Evolutionary conservation across 1,284 basidiomycete genomes (phyloP).

Genomic region (Sporisorium iseilematis-ciliati): DNA sequence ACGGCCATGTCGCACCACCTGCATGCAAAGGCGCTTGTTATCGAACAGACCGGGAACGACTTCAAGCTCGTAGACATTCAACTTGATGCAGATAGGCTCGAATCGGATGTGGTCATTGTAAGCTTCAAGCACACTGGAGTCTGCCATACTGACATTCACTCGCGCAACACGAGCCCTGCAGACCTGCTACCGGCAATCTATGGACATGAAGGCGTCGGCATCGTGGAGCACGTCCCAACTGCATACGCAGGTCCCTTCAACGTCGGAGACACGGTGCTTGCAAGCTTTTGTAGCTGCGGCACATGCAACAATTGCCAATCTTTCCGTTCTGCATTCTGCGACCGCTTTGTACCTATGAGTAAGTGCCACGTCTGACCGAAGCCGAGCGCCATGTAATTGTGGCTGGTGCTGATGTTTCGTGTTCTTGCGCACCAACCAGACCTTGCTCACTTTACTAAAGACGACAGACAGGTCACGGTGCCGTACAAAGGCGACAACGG

Average conservation of each 20-base stretch:
- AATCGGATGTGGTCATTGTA: slow-evolving; percentile 24
- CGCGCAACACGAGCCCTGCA: slow-evolving; percentile 6
- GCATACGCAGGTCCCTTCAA: slow-evolving; percentile 17
- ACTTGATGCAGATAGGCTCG: slow-evolving; percentile 22
- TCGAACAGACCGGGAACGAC: slow-evolving; percentile 14
- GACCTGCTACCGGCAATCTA: slow-evolving; percentile 23
- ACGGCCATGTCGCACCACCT: too few relatives aligned
- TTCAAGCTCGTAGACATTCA: slow-evolving; percentile 31
- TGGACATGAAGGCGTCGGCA: slow-evolving; percentile 33
- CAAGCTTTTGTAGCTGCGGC: slow-evolving; percentile 42
- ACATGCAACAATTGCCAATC: slow-evolving; percentile 32
- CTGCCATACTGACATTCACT: slow-evolving; percentile 29
- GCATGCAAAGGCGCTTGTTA: slow-evolving; percentile 24
- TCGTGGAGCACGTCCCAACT: slow-evolving; percentile 25
- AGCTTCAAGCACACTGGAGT: slow-evolving; percentile 30
- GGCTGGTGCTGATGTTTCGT: too few relatives aligned
- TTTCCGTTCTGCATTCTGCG: slow-evolving; percentile 25
- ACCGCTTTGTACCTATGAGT: slow-evolving; percentile 25
- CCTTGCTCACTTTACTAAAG: slow-evolving; percentile 18
- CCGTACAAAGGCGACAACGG: slow-evolving; percentile 19
- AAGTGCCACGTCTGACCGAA: too few relatives aligned
- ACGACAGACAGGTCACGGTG: slow-evolving; percentile 26
- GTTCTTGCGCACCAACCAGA: too few relatives aligned
- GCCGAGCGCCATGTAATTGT: too few relatives aligned
- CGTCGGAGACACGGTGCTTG: slow-evolving; percentile 27